Evolutionary conservation across 805 yeast genomes (phyloP).

Genomic region (Starmerella sp.): DNA sequence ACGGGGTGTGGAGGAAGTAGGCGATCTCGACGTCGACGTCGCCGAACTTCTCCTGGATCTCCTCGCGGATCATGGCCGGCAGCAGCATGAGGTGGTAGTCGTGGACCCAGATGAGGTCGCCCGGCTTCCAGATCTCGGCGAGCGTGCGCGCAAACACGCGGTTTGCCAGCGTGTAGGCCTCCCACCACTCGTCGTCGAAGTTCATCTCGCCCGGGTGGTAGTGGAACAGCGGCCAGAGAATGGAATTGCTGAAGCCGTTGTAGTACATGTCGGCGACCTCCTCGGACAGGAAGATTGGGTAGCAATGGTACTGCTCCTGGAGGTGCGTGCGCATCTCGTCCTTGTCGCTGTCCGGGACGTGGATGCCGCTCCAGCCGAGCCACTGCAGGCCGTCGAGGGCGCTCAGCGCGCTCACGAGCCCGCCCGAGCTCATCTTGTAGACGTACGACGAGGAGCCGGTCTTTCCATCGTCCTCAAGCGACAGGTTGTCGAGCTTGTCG

Average conservation of each 20-base stretch:
- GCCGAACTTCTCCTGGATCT: constrained; percentile 34
- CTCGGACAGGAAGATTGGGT: constrained; percentile 79
- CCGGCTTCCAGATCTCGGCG: constrained; percentile 56
- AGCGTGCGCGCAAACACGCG: constrained; percentile 66
- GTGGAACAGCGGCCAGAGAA: constrained; percentile 95
- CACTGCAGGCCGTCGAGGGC: constrained; percentile 72
- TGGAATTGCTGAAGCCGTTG: constrained; percentile 90
- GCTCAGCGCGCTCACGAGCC: constrained; percentile 88
- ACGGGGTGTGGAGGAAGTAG: constrained; percentile 92
- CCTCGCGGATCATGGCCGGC: constrained; percentile 73
- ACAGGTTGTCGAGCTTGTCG: neutral
- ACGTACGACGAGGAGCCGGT: constrained; percentile 36
- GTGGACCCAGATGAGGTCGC: constrained; percentile 93
- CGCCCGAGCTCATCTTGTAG: constrained; percentile 93
- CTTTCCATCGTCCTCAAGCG: constrained; percentile 5
- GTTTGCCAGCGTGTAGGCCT: constrained; percentile 91
- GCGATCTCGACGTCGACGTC: constrained; percentile 63
- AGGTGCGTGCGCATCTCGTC: constrained; percentile 58
- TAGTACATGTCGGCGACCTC: constrained; percentile 91
- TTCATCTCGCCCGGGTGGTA: constrained; percentile 99
- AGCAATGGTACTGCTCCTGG: constrained; percentile 67
- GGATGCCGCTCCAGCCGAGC: constrained; percentile 96
- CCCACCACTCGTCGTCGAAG: constrained; percentile 96
- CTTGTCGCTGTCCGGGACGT: constrained; percentile 68
- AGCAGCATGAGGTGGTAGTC: constrained; percentile 94